Evolutionary conservation across 2,329 filamentous ascomycete species (phyloP).

Genomic region (Penicillium occitanis): DNA sequence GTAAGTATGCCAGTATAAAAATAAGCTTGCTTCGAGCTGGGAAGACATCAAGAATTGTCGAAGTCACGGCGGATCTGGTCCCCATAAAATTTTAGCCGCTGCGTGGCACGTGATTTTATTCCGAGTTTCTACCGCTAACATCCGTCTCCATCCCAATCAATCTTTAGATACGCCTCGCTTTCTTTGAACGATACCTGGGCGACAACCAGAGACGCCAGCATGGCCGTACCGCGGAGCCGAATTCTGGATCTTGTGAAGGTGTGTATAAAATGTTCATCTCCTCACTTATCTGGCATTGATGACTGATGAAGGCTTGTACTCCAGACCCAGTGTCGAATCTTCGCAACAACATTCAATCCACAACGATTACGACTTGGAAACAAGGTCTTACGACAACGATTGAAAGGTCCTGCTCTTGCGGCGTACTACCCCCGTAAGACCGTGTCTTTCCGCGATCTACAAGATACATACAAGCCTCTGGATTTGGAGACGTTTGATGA

Average conservation of each 20-base stretch:
- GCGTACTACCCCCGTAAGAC: slow-evolving; percentile 84
- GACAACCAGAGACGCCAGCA: slow-evolving; percentile 6
- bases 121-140: not conserved
- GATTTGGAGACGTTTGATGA: slow-evolving; percentile 71
- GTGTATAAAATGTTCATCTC: slow-evolving; percentile 21
- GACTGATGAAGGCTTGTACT: not conserved
- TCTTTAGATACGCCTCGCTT: not conserved
- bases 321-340: slow-evolving; percentile 86
- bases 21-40: not conserved
- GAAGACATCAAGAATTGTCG: not conserved
- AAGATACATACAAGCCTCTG: slow-evolving; percentile 64
- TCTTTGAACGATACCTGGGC: not conserved
- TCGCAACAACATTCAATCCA: slow-evolving; percentile 89
- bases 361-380: slow-evolving; percentile 78
- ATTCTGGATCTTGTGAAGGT: slow-evolving; percentile 77
- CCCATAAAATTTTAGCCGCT: not conserved
- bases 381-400: slow-evolving; percentile 84
- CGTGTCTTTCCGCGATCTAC: slow-evolving; percentile 70
- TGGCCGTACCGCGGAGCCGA: slow-evolving; percentile 39
- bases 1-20: not conserved
- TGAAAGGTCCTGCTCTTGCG: slow-evolving; percentile 77
- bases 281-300: not conserved
- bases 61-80: not conserved
- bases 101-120: not conserved
- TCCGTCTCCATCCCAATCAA: not conserved